Evolutionary conservation across 2,329 filamentous ascomycete species (phyloP).

Genomic region (Exophiala aquamarina): DNA sequence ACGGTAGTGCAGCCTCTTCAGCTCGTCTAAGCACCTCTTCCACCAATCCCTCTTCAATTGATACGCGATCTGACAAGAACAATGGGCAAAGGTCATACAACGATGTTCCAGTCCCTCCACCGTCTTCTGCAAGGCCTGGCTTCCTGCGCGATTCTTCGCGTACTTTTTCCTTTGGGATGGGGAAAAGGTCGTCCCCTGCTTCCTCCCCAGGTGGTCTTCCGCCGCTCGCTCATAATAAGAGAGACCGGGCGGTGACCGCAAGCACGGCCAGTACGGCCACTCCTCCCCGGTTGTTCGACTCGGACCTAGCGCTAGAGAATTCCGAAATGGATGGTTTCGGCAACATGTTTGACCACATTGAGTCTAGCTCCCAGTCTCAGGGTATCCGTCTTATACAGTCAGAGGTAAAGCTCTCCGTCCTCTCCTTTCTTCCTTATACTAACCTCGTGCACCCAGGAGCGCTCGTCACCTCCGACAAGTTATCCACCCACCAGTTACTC

Average conservation of each 20-base stretch:
- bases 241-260: constrained; percentile 51
- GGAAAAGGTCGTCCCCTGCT: constrained; percentile 32
- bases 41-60: constrained; percentile 56
- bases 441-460: constrained; percentile 7
- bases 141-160: constrained; percentile 49
- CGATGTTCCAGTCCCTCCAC: constrained; percentile 43
- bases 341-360: constrained; percentile 53
- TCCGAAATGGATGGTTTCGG: constrained; percentile 47
- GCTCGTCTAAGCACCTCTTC: constrained; percentile 56
- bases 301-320: constrained; percentile 41
- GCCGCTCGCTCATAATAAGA: constrained; percentile 27
- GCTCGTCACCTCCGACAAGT: constrained; percentile 9
- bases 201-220: constrained; percentile 19
- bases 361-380: constrained; percentile 30
- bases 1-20: constrained; percentile 48
- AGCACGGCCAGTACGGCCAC: constrained; percentile 46
- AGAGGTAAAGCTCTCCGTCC: constrained; percentile 21
- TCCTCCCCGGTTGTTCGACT: constrained; percentile 52
- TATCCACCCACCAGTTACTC: constrained; percentile 24
- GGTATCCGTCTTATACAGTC: constrained; percentile 26
- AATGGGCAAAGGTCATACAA: constrained; percentile 38
- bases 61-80: constrained; percentile 42
- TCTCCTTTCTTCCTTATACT: constrained; percentile 19
- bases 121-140: constrained; percentile 33
- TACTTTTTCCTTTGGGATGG: constrained; percentile 55